A percentile compares a stretch with the other conserved stretches of the same genome.
These are phyloP conservation scores for Calycina marina DNA, from an alignment of 2,329 filamentous ascomycete species.

Conservation along the genomic window DNA sequence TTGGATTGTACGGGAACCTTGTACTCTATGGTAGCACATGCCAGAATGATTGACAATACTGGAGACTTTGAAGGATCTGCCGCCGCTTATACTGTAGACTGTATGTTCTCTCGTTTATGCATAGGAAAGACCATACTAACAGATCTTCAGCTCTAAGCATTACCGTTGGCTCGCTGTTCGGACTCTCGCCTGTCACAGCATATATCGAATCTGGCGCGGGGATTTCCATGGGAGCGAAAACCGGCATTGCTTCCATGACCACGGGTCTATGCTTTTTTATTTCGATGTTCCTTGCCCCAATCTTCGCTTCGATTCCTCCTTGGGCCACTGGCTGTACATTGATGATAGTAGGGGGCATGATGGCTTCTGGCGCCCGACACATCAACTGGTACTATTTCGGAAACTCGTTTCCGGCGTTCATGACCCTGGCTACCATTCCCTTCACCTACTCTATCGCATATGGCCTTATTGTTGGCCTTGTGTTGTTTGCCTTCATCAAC, in stretches of 20 bases:
- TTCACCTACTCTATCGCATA: conserved; percentile 85
- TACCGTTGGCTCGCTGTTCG: conserved; percentile 65
- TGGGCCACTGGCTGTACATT: conserved; percentile 87
- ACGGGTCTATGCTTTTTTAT: conserved; percentile 77
- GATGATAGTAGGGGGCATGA: conserved; percentile 76
- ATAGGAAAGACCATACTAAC: neutral
- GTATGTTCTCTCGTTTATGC: conserved; percentile 22
- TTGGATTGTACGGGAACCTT: conserved; percentile 76
- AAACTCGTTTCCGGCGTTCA: conserved; percentile 71
- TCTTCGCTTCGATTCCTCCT: conserved; percentile 77
- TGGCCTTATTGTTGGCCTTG: conserved; percentile 66
- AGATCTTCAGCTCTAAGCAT: conserved; percentile 46
- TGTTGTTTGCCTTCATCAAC: conserved; percentile 66
- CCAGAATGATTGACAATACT: conserved; percentile 64
- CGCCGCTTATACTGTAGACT: conserved; percentile 72
- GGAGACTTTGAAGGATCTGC: conserved; percentile 81
- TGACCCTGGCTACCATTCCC: conserved; percentile 75
- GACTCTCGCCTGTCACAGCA: conserved; percentile 67
- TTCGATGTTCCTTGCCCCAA: conserved; percentile 77
- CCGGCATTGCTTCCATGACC: conserved; percentile 66
- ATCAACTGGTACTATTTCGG: conserved; percentile 85
- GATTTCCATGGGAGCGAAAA: conserved; percentile 75
- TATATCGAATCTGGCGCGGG: conserved; percentile 84
- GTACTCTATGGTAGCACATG: conserved; percentile 85
- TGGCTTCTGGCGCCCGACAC: conserved; percentile 62